phyloP scores from a whole-genome alignment of 2,329 filamentous ascomycete genomes.

The Furcasterigmium furcatum region DNA sequence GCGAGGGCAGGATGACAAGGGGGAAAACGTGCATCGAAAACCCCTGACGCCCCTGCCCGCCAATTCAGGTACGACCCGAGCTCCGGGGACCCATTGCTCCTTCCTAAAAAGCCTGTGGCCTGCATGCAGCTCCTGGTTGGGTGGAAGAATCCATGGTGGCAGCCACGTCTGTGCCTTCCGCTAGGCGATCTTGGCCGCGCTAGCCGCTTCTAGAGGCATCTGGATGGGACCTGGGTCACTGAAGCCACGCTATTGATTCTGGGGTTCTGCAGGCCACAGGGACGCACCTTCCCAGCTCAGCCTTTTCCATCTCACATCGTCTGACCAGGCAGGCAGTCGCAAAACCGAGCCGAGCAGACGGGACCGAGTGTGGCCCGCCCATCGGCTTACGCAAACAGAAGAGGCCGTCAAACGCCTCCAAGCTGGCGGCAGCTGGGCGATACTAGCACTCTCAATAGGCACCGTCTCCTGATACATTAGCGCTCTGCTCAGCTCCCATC shows the following conservation, averaged over 20 bases:
- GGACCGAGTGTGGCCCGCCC: too few species aligned
- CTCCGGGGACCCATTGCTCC: neutral
- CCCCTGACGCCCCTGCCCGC: neutral
- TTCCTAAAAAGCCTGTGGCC: neutral
- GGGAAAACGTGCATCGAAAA: neutral
- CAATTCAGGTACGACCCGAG: neutral
- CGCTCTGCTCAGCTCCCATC: too few species aligned
- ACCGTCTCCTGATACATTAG: too few species aligned
- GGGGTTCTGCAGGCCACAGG: too few species aligned
- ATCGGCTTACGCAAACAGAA: too few species aligned
- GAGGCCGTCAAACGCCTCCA: too few species aligned
- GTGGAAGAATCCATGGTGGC: neutral
- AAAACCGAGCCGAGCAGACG: too few species aligned
- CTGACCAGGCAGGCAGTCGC: too few species aligned
- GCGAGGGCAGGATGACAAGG: neutral
- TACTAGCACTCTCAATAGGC: too few species aligned
- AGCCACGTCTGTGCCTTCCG: neutral
- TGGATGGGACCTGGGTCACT: neutral
- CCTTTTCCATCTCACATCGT: too few species aligned
- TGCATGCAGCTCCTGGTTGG: neutral
- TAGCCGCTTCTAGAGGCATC: neutral
- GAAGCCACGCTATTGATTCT: slow-evolving; percentile 1
- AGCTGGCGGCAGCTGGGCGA: too few species aligned
- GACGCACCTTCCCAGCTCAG: too few species aligned
- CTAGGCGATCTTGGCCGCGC: neutral